Evolutionary conservation across 106 monocot species (phyloP).

Genomic region (Allium cepa): DNA sequence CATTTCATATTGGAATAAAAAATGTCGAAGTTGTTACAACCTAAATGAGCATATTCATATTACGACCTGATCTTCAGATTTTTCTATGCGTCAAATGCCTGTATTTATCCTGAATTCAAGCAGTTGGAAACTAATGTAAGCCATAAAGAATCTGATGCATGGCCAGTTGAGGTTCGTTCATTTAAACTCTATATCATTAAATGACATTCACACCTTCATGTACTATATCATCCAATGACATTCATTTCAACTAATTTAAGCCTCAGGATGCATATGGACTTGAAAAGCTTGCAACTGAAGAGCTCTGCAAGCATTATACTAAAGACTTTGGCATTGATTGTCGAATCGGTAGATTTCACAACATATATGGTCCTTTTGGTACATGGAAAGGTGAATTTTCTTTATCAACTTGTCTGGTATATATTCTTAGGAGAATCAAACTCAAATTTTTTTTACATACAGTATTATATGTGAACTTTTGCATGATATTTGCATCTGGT

Average conservation of each 20-base stretch:
- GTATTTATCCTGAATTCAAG: constrained; percentile 87
- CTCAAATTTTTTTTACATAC: no score
- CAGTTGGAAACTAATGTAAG: constrained; percentile 85
- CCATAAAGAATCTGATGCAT: constrained; percentile 77
- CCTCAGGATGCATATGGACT: constrained; percentile 95
- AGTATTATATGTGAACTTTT: no score
- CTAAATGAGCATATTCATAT: no score
- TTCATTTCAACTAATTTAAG: constrained; percentile 11
- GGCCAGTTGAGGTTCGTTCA: constrained; percentile 71
- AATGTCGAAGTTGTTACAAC: no score
- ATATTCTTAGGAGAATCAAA: no score
- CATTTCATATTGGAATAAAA: no score
- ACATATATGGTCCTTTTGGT: constrained; percentile 89
- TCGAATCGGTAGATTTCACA: constrained; percentile 76
- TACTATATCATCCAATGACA: no score
- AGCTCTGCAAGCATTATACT: constrained; percentile 86
- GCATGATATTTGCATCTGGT: no score
- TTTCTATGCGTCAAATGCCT: constrained; percentile 76
- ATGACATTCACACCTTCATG: no score
- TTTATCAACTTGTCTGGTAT: no score
- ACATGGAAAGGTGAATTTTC: constrained; percentile 69
- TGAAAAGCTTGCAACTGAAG: constrained; percentile 87
- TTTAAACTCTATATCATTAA: background rate
- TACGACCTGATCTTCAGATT: no score
- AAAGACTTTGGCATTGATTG: constrained; percentile 90